These are phyloP conservation scores for Cucurbita pepo DNA, from an alignment of 306 rosid genomes.

Conservation along the genomic window DNA sequence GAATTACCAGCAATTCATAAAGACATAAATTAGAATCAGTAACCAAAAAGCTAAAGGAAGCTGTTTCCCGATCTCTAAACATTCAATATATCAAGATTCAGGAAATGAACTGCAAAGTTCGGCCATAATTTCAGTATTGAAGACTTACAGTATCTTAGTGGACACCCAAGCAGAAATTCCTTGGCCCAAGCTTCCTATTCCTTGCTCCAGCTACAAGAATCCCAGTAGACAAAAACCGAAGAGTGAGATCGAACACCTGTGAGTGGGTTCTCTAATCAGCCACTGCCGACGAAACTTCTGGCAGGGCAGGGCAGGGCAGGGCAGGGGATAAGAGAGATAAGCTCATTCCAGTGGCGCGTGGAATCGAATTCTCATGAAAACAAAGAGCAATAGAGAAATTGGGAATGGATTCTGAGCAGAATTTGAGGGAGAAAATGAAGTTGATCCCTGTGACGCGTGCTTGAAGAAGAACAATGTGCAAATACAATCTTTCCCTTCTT, in stretches of 20 bases:
- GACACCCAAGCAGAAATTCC: constrained; percentile 6
- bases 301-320: background rate
- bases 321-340: background rate
- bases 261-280: constrained; percentile 14
- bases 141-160: background rate
- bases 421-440: background rate
- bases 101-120: background rate
- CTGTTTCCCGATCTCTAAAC: constrained; percentile 2
- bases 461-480: background rate
- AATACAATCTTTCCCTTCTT: background rate
- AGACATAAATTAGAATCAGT: background rate
- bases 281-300: constrained; percentile 7
- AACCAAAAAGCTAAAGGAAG: background rate
- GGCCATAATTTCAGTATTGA: background rate
- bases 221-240: background rate
- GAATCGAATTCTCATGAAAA: background rate
- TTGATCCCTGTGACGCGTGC: background rate
- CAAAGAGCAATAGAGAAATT: constrained; percentile 5
- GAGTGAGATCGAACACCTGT: constrained; percentile 28
- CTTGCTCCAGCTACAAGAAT: background rate
- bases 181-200: background rate
- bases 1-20: constrained; percentile 5
- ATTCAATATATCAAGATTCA: constrained; percentile 12
- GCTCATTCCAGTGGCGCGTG: background rate
- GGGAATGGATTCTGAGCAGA: background rate